Evolutionary conservation across 2,329 filamentous ascomycete genomes (phyloP).

Genomic region (Verticillium nubilum): DNA sequence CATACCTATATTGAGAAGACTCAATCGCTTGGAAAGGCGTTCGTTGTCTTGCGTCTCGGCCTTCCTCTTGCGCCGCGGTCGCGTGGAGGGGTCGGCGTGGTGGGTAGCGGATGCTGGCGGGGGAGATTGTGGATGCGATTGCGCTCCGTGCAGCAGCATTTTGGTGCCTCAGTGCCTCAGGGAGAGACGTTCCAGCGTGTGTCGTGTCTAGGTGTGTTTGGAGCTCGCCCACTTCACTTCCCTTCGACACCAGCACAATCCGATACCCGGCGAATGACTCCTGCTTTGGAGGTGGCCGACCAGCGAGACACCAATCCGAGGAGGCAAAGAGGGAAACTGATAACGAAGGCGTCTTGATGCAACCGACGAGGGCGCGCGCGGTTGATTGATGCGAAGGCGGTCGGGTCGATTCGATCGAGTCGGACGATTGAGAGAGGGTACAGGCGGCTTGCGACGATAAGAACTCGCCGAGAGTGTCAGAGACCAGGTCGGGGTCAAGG

Average conservation of each 20-base stretch:
- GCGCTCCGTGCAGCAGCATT: conserved; percentile 30
- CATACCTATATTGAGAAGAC: conserved; percentile 75
- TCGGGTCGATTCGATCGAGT: background rate
- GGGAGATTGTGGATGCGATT: conserved; percentile 18
- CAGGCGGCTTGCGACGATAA: background rate
- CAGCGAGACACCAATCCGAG: background rate
- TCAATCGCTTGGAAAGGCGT: conserved; percentile 78
- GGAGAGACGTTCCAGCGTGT: background rate
- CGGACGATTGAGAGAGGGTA: background rate
- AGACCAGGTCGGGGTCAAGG: too few species aligned
- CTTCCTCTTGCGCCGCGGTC: conserved; percentile 49
- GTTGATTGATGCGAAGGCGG: background rate
- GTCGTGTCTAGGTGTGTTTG: background rate
- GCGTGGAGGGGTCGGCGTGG: background rate
- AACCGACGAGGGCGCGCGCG: background rate
- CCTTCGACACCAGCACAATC: background rate
- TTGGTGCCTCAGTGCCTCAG: conserved; percentile 2
- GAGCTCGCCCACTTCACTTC: background rate
- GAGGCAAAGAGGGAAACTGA: background rate
- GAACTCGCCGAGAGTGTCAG: background rate
- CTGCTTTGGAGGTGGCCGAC: background rate
- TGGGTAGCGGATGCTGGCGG: conserved; percentile 8
- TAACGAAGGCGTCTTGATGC: background rate
- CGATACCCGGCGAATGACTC: background rate
- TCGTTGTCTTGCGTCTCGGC: conserved; percentile 58